phyloP scores from a whole-genome alignment of 352 stramenopile species.

The Globisporangium yorkense region DNA sequence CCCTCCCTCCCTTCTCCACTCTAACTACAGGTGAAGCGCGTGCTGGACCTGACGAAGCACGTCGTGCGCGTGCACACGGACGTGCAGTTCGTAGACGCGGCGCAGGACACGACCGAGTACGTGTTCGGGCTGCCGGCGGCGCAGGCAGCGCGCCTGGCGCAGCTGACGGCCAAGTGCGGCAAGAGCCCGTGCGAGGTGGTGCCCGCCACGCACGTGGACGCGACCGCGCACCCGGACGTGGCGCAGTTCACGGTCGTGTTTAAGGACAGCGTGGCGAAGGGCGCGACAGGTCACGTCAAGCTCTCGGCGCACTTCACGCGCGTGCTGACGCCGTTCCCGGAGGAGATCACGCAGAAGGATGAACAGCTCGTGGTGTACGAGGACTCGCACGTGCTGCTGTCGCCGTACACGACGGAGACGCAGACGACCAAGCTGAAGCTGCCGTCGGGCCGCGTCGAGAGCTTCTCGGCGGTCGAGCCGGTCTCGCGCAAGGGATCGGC shows the following conservation, averaged over 20 bases:
- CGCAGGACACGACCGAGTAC: constrained; percentile 52
- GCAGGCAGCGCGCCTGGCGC: constrained; percentile 47
- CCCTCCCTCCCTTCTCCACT: too few relatives aligned
- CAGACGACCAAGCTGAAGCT: constrained; percentile 87
- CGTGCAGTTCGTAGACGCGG: constrained; percentile 65
- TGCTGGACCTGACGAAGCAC: constrained; percentile 76
- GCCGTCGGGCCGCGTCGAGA: constrained; percentile 65
- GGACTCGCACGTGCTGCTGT: constrained; percentile 55
- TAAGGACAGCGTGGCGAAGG: constrained; percentile 44
- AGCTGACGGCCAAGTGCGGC: constrained; percentile 65
- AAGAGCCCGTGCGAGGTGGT: constrained; percentile 70
- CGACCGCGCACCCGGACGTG: constrained; percentile 23
- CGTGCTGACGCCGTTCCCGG: constrained; percentile 72
- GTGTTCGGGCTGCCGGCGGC: constrained; percentile 49
- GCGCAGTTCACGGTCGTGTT: constrained; percentile 72
- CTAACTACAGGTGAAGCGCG: constrained; percentile 53
- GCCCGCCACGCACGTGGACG: constrained; percentile 23
- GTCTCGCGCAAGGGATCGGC: constrained; percentile 64
- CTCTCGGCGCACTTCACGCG: constrained; percentile 75
- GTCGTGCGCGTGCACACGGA: constrained; percentile 73
- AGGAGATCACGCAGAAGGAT: constrained; percentile 70
- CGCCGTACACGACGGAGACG: constrained; percentile 67
- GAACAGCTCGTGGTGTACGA: constrained; percentile 84
- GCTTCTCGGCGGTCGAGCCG: constrained; percentile 49
- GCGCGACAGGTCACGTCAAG: constrained; percentile 57